Evolutionary conservation across 192 early-diverging fungal genomes (phyloP).

Genomic region (Linderina pennispora): DNA sequence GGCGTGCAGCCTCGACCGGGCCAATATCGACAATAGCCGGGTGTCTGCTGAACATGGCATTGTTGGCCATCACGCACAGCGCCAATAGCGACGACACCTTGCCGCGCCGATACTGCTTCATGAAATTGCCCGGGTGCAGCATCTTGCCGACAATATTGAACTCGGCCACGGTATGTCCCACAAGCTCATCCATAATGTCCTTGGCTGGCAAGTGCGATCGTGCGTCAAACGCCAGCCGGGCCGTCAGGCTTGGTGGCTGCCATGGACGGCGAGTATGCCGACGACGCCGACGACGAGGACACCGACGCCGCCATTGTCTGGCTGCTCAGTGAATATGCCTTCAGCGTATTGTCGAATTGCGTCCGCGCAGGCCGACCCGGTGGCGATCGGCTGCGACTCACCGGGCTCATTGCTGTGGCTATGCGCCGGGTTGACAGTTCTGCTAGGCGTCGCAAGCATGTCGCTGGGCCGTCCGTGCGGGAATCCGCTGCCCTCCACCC

Average conservation of each 20-base stretch:
- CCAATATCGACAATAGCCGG: conserved; percentile 13
- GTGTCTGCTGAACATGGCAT: conserved; percentile 29
- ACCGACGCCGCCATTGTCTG: too few relatives aligned
- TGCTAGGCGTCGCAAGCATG: background rate
- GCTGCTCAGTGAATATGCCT: conserved; percentile 6
- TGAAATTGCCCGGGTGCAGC: conserved; percentile 23
- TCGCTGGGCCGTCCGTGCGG: too few relatives aligned
- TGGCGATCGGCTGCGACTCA: too few relatives aligned
- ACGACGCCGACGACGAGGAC: too few relatives aligned
- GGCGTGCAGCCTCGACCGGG: conserved; percentile 6
- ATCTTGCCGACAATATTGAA: conserved; percentile 38
- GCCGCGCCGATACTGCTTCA: conserved; percentile 8
- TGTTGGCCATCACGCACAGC: conserved; percentile 36
- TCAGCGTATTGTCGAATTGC: conserved; percentile 4
- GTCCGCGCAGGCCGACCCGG: too few relatives aligned
- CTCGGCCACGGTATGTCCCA: conserved; percentile 16
- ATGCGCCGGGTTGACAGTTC: too few relatives aligned
- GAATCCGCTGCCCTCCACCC: too few relatives aligned
- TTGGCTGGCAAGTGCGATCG: conserved; percentile 13
- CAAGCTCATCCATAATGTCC: conserved; percentile 32
- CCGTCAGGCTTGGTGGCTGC: background rate
- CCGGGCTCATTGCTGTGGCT: too few relatives aligned
- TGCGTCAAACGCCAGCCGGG: conserved; percentile 18
- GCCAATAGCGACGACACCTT: conserved; percentile 13
- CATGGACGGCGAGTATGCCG: background rate